A percentile compares a stretch with the other conserved stretches of the same genome.
Evolutionary conservation across 2,329 filamentous ascomycete genomes (phyloP).

Genomic region (Trichoderma aggressivum): DNA sequence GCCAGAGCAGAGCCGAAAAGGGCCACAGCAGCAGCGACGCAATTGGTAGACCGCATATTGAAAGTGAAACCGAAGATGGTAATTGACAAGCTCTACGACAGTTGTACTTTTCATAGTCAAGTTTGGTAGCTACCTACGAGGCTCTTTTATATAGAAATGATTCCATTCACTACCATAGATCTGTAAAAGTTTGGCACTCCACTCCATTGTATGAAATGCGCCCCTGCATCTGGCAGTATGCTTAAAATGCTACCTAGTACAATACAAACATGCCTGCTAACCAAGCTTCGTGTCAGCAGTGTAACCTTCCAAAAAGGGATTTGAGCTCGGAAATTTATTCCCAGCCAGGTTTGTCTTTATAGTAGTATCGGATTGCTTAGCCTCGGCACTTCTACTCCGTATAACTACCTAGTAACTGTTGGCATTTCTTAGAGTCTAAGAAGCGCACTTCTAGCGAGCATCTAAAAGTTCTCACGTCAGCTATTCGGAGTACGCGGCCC

Average conservation of each 20-base stretch:
- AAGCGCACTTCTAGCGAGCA: background rate
- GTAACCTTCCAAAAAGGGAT: background rate
- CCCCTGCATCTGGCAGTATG: background rate
- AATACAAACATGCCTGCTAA: background rate
- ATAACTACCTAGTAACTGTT: no score
- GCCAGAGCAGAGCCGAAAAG: background rate
- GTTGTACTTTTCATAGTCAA: background rate
- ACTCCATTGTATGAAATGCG: background rate
- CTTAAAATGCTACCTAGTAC: background rate
- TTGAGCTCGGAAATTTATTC: background rate
- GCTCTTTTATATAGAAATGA: background rate
- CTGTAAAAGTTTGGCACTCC: background rate
- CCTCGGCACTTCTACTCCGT: background rate
- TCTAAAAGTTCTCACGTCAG: background rate
- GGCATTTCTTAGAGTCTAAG: background rate
- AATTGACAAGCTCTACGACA: background rate
- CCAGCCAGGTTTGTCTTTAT: background rate
- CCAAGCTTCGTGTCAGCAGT: background rate
- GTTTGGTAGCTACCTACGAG: background rate
- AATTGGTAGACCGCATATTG: background rate
- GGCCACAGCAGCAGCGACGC: background rate
- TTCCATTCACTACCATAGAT: background rate
- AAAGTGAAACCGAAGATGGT: background rate
- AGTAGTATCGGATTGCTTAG: background rate
- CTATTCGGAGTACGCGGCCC: background rate